Conservation (phyloP, 31 red algal genomes). For the Bonnemaisonia californica region DNA sequence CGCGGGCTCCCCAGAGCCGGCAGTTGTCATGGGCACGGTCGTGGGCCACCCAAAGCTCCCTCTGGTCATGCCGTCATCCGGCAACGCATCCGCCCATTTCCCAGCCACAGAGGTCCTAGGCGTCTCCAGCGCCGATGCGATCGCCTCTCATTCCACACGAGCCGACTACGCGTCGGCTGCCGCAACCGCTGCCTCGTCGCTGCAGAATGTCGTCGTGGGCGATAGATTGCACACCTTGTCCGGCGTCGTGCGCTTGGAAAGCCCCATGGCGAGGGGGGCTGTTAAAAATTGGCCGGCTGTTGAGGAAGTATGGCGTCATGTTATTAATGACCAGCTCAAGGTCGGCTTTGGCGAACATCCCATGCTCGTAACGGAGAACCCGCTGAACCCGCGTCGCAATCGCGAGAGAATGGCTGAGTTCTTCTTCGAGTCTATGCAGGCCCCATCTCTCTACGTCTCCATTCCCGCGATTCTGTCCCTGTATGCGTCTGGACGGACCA, state of each 20-base stretch:
- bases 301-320: slow-evolving; percentile 50
- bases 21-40: slow-evolving; percentile 52
- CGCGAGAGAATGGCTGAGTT: slow-evolving; percentile 74
- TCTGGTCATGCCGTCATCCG: slow-evolving; percentile 41
- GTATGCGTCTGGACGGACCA: slow-evolving; percentile 80
- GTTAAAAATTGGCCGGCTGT: slow-evolving; percentile 60
- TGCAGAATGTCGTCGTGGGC: slow-evolving; percentile 32
- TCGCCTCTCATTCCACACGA: background rate
- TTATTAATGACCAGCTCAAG: slow-evolving; percentile 49
- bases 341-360: slow-evolving; percentile 64
- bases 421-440: slow-evolving; percentile 72
- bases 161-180: background rate
- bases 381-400: slow-evolving; percentile 71
- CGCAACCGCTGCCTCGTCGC: background rate
- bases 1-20: slow-evolving; percentile 54
- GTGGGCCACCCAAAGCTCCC: slow-evolving; percentile 45
- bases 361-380: slow-evolving; percentile 72
- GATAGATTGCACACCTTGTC: slow-evolving; percentile 22
- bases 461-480: slow-evolving; percentile 77
- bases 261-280: slow-evolving; percentile 53
- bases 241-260: slow-evolving; percentile 43
- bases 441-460: slow-evolving; percentile 69
- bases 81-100: background rate
- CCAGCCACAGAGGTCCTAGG: background rate
- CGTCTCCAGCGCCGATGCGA: background rate